phyloP scores from a whole-genome alignment of 441 rosid species.

The Populus hybrid region DNA sequence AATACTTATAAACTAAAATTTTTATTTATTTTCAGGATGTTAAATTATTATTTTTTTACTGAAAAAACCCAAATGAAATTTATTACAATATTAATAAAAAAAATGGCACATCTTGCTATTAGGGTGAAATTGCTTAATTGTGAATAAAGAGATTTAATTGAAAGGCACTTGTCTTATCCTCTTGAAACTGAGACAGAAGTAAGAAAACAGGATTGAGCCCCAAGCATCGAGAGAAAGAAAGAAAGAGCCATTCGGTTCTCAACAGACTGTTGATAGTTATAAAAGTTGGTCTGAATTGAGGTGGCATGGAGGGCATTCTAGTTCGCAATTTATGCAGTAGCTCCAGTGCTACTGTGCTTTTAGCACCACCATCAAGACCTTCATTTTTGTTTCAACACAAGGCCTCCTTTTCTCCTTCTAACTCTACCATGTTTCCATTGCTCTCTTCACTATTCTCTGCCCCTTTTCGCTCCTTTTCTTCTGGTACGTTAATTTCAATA shows the following conservation, averaged over 20 bases:
- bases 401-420: neutral
- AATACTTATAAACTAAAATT: too few species aligned
- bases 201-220: neutral
- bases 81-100: too few species aligned
- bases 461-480: slow-evolving; percentile 18
- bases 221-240: neutral
- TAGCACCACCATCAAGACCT: neutral
- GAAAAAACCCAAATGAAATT: neutral
- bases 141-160: neutral
- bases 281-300: neutral
- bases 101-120: neutral
- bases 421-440: slow-evolving; percentile 7
- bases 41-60: too few species aligned
- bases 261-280: neutral
- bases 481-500: slow-evolving; percentile 20
- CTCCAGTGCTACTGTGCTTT: neutral
- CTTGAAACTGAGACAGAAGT: neutral
- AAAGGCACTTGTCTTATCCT: neutral
- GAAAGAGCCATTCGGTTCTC: neutral
- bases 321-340: slow-evolving; percentile 19
- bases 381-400: neutral
- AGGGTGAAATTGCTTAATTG: neutral
- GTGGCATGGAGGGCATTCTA: slow-evolving; percentile 26
- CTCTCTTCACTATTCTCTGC: slow-evolving; percentile 8
- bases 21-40: too few species aligned